Evolutionary conservation across 768 basidiomycete species (phyloP), one percentile per base, ranked within the genome.

Genomic region (Mycena rebaudengoi): DNA sequence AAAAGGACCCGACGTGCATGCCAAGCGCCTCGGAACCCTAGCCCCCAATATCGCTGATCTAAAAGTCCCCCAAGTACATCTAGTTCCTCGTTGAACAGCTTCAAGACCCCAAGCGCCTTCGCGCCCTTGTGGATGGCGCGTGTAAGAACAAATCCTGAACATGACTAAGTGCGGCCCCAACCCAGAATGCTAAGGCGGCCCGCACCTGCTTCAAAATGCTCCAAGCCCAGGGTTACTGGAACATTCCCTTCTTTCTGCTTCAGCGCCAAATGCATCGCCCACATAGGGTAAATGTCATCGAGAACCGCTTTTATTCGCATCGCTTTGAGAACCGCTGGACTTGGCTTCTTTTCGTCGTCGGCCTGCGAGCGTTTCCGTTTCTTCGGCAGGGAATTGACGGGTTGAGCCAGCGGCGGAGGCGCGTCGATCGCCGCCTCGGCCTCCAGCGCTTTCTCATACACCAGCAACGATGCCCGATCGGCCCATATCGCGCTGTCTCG

Each of bases 201-300:
- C 62, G n/a, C 58, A 64, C 62, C 62, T 5, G 62, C 41, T 26
- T 64, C 49, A 25, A 64, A 21, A 40, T 49, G 55, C 23, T 64
- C 62, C 2, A 50, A 23, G 2, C 26, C 49, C 7, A 33, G 33
- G 20, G 11, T 14, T 1, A 11, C 12, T 3, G 43, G 28, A 21
- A 6, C 32, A 4, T 4, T 13, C 30, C n/a, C n/a, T n/a, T n/a
- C n/a, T n/a, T 40, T 14, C 37, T 1, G 5, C 21, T 26, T 51
- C 21, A 57, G 12, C 2, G 10, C 55, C 21, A 32, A 3, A 28
- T 58, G 35, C 13, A 0, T 6, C 20, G 21, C 16, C 62, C 62
- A 64, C 18, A n/a, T 39, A 1, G 2, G 0, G 21, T 20, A 51
- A 1, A 58, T 26, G 30, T 64, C 49, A 11, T 64, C 33, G 25